Conservation (phyloP, 1,284 basidiomycete genomes). For the Hymenochaete sp. region DNA sequence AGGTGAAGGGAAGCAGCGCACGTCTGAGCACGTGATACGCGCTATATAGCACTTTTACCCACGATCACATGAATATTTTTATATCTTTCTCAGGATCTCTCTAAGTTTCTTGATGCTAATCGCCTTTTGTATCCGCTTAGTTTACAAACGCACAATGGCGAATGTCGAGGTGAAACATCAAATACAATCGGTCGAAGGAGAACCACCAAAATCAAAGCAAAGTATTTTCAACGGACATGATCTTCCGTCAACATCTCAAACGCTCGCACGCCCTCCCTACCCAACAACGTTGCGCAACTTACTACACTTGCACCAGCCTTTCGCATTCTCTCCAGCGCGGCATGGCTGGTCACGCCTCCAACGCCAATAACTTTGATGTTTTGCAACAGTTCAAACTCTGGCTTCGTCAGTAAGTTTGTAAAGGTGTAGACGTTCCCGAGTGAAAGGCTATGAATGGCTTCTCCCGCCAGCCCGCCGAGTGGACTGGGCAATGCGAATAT, state of each 20-base stretch:
- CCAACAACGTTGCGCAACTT: slow-evolving; percentile 66
- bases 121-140: too few species aligned
- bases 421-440: slow-evolving; percentile 68
- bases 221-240: neutral
- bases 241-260: slow-evolving; percentile 38
- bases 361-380: slow-evolving; percentile 60
- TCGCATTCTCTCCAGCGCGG: slow-evolving; percentile 53
- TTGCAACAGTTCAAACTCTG: slow-evolving; percentile 33
- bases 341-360: slow-evolving; percentile 62
- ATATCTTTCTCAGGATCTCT: too few species aligned
- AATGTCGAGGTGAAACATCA: too few species aligned
- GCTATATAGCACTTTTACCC: too few species aligned
- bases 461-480: slow-evolving; percentile 67
- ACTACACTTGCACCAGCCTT: slow-evolving; percentile 63
- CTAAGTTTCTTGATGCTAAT: too few species aligned
- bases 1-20: too few species aligned
- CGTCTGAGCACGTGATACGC: too few species aligned
- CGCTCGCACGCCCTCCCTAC: slow-evolving; percentile 52
- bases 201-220: too few species aligned
- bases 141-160: too few species aligned
- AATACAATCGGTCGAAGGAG: too few species aligned
- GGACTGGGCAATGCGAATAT: slow-evolving; percentile 50
- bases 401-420: slow-evolving; percentile 38
- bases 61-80: too few species aligned
- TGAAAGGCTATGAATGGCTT: slow-evolving; percentile 62